These are phyloP conservation scores for Sugiyamaella grinbergsii DNA, from an alignment of 1,139 yeast genomes.

Conservation along the genomic window DNA sequence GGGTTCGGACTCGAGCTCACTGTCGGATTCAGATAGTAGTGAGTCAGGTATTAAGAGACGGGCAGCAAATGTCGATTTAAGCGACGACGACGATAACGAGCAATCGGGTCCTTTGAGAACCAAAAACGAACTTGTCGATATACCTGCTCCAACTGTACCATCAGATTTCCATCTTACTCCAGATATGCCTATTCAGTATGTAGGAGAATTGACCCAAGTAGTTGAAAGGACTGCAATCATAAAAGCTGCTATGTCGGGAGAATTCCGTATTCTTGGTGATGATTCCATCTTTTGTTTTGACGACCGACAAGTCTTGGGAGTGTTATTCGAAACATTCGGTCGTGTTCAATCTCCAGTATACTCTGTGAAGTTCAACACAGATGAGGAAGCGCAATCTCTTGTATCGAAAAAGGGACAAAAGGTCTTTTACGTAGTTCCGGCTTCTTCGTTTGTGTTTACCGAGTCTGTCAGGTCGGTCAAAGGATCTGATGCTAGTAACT, in stretches of 20 bases:
- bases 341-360: slow-evolving; percentile 82
- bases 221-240: slow-evolving; percentile 75
- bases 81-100: slow-evolving; percentile 33
- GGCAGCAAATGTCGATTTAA: slow-evolving; percentile 24
- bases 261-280: slow-evolving; percentile 78
- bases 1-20: slow-evolving; percentile 22
- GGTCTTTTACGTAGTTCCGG: slow-evolving; percentile 78
- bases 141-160: slow-evolving; percentile 68
- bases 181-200: slow-evolving; percentile 64
- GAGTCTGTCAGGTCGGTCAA: slow-evolving; percentile 66
- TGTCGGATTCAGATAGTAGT: no score
- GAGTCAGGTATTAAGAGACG: no score
- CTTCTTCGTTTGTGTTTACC: slow-evolving; percentile 77
- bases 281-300: slow-evolving; percentile 78
- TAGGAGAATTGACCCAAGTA: slow-evolving; percentile 71
- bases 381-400: slow-evolving; percentile 52
- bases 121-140: slow-evolving; percentile 73
- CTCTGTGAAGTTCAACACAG: slow-evolving; percentile 65
- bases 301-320: slow-evolving; percentile 75
- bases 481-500: slow-evolving; percentile 94
- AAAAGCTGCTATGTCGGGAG: slow-evolving; percentile 79
- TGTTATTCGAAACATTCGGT: slow-evolving; percentile 88
- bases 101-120: slow-evolving; percentile 70
- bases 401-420: slow-evolving; percentile 55
- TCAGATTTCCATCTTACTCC: slow-evolving; percentile 61